Percentiles rank a stretch among this genome's conserved stretches.
Evolutionary conservation across 805 yeast species (phyloP).

Genomic region (Wilhelminamyces savonicus): DNA sequence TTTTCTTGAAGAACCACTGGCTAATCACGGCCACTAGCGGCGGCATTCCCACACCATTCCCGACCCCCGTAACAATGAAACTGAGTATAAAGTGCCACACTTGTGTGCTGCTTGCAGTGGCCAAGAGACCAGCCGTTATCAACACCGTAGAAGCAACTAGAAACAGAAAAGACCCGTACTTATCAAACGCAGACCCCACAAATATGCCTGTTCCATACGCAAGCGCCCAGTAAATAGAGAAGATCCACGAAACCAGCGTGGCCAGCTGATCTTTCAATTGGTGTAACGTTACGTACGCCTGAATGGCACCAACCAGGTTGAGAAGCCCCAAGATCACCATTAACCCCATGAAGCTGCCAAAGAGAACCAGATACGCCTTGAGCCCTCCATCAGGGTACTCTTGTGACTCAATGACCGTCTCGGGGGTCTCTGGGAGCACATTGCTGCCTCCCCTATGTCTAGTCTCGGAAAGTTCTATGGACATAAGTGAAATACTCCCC

Average conservation of each 20-base stretch:
- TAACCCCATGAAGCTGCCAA: slow-evolving; percentile 55
- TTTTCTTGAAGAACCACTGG: slow-evolving; percentile 56
- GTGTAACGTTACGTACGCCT: slow-evolving; percentile 50
- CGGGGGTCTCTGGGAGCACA: background rate
- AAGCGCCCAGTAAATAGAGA: slow-evolving; percentile 48
- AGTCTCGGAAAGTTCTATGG: background rate
- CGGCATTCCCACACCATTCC: slow-evolving; percentile 53
- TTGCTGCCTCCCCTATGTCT: too few species aligned
- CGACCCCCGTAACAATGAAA: slow-evolving; percentile 57
- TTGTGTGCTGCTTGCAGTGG: too few species aligned
- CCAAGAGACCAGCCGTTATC: slow-evolving; percentile 6
- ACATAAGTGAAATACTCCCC: background rate
- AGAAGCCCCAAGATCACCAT: slow-evolving; percentile 49
- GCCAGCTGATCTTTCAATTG: slow-evolving; percentile 42
- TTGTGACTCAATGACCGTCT: too few species aligned
- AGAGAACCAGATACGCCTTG: slow-evolving; percentile 47
- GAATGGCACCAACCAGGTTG: slow-evolving; percentile 57
- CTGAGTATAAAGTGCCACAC: too few species aligned
- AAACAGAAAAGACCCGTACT: slow-evolving; percentile 5
- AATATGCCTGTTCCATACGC: too few species aligned
- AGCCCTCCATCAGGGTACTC: slow-evolving; percentile 54
- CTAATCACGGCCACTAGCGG: slow-evolving; percentile 58
- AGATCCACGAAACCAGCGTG: slow-evolving; percentile 56
- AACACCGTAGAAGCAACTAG: slow-evolving; percentile 4
- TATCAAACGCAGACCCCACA: slow-evolving; percentile 8